Evolutionary conservation across 306 rosid species (phyloP).

Genomic region (Trifolium dubium): DNA sequence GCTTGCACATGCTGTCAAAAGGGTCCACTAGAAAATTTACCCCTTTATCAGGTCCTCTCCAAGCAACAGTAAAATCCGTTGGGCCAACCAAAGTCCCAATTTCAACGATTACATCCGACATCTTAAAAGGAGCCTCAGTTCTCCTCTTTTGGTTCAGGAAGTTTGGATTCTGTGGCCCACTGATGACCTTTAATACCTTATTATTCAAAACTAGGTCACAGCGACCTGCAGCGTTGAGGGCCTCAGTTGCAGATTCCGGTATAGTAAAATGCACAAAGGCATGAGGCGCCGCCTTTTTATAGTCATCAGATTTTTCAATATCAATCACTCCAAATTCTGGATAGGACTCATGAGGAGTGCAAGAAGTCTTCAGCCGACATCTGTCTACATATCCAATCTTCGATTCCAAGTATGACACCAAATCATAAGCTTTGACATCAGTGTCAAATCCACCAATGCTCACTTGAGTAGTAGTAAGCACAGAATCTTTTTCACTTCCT

Average conservation of each 20-base stretch:
- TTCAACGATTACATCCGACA: slow-evolving; percentile 71
- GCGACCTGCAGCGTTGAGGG: slow-evolving; percentile 56
- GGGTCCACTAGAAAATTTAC: slow-evolving; percentile 82
- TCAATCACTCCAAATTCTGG: slow-evolving; percentile 57
- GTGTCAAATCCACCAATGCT: slow-evolving; percentile 78
- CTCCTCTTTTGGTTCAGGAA: slow-evolving; percentile 69
- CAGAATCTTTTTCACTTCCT: slow-evolving; percentile 46
- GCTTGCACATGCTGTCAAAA: slow-evolving; percentile 68
- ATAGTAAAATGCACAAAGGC: slow-evolving; percentile 83
- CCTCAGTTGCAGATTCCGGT: slow-evolving; percentile 50
- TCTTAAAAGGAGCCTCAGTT: slow-evolving; percentile 58
- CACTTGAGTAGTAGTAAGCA: slow-evolving; percentile 62
- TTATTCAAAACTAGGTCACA: slow-evolving; percentile 52
- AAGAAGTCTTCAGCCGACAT: slow-evolving; percentile 83
- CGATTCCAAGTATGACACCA: slow-evolving; percentile 51
- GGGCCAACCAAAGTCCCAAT: slow-evolving; percentile 65
- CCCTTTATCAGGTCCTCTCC: slow-evolving; percentile 71
- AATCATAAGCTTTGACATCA: slow-evolving; percentile 61
- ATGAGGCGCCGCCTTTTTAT: slow-evolving; percentile 69
- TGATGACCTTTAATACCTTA: slow-evolving; percentile 55
- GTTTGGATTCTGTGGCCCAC: slow-evolving; percentile 70
- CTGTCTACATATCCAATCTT: slow-evolving; percentile 69
- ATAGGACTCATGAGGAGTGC: slow-evolving; percentile 76
- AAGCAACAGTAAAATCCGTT: slow-evolving; percentile 61
- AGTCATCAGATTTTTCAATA: slow-evolving; percentile 43